A percentile compares a stretch with the other conserved stretches of the same genome.
Evolutionary conservation across 768 basidiomycete species (phyloP).

Genomic region (Tricholoma terreum): DNA sequence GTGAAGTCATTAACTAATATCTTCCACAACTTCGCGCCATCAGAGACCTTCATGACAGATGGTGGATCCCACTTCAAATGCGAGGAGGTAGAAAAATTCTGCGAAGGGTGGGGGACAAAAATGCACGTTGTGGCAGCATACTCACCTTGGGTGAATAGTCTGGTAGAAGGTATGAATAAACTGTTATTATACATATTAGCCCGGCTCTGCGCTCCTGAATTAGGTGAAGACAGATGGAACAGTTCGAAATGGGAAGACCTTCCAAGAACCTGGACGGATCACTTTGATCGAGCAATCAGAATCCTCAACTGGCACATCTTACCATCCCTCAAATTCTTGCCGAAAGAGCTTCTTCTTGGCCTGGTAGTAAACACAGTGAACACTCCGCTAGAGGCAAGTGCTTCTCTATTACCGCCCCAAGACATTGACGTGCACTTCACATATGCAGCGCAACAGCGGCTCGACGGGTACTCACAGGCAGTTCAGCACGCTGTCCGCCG

Average conservation of each 20-base stretch:
- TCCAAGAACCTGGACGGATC: constrained; percentile 28
- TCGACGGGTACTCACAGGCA: no score
- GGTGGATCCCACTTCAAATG: constrained; percentile 1
- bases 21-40: no score
- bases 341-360: constrained; percentile 32
- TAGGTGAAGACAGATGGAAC: constrained; percentile 12
- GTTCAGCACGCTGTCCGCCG: constrained; percentile 18
- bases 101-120: no score
- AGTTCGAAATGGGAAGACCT: constrained; percentile 9
- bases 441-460: no score
- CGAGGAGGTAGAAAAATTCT: no score
- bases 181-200: constrained; percentile 23
- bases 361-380: no score
- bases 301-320: no score
- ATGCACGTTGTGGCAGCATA: no score
- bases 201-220: constrained; percentile 27
- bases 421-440: no score
- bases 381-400: no score
- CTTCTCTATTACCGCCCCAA: no score
- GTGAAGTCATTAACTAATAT: no score
- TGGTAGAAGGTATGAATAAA: constrained; percentile 31
- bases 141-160: constrained; percentile 33
- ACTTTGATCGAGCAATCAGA: constrained; percentile 30
- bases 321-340: constrained; percentile 20
- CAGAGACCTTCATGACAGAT: constrained; percentile 30